Conservation (phyloP, 1,284 basidiomycete genomes). For the Trametes sp. region DNA sequence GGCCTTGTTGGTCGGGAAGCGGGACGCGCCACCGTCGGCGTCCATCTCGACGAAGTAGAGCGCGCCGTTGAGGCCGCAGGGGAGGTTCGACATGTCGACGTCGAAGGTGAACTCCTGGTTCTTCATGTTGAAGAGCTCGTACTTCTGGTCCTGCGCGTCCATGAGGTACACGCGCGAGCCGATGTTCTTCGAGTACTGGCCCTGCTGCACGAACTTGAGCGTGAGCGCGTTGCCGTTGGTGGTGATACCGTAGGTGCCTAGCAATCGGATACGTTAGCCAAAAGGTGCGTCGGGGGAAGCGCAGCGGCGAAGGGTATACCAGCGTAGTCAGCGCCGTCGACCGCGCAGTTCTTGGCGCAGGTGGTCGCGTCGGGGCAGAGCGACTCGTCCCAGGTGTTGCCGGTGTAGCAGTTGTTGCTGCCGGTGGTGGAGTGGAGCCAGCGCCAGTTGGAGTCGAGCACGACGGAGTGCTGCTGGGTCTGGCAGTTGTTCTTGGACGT, state of each 20-base stretch:
- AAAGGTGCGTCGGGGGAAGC: no score
- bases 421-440: conserved; percentile 39
- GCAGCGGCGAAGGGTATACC: conserved; percentile 36
- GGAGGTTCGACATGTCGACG: conserved; percentile 55
- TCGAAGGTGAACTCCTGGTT: conserved; percentile 47
- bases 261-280: no score
- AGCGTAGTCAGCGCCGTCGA: conserved; percentile 63
- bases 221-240: conserved; percentile 53
- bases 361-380: conserved; percentile 44
- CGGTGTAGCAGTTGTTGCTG: conserved; percentile 46
- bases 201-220: conserved; percentile 55
- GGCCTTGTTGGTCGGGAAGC: conserved; percentile 50
- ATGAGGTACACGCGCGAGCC: conserved; percentile 64
- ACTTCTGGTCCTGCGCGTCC: conserved; percentile 48
- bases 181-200: conserved; percentile 46
- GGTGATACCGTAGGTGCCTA: conserved; percentile 47
- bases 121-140: conserved; percentile 58
- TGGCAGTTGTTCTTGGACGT: conserved; percentile 26
- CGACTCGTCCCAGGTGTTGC: conserved; percentile 42
- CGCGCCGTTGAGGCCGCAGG: conserved; percentile 62
- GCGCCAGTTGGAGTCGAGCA: conserved; percentile 15
- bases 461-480: conserved; percentile 32
- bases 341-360: conserved; percentile 54
- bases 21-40: conserved; percentile 45
- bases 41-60: conserved; percentile 49